Conservation (phyloP, 169 alveolate species). For the Eimeria acervulina region DNA sequence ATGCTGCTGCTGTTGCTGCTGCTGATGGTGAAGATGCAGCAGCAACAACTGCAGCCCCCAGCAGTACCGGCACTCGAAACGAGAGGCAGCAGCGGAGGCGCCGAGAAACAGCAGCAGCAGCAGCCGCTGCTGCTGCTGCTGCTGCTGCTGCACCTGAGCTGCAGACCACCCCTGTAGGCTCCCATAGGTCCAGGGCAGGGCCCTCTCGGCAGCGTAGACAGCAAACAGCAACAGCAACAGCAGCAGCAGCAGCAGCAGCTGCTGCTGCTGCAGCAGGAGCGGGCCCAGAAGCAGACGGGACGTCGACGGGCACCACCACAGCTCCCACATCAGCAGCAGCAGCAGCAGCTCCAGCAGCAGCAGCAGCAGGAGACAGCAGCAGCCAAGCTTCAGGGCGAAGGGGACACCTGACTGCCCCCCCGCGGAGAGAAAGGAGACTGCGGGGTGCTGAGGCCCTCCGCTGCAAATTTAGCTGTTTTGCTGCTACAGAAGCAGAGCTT, state of each 20-base stretch:
- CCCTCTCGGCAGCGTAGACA: slow-evolving; percentile 7
- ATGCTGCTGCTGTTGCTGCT: slow-evolving; percentile 20
- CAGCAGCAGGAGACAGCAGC: slow-evolving; percentile 15
- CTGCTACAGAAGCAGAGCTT: slow-evolving; percentile 45
- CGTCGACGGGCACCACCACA: background rate
- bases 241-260: slow-evolving; percentile 37
- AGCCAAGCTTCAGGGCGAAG: background rate
- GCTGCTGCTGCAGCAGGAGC: background rate
- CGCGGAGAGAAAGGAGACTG: slow-evolving; percentile 20
- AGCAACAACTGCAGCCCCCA: slow-evolving; percentile 12
- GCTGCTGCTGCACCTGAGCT: background rate
- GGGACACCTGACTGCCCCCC: background rate
- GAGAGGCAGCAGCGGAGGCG: slow-evolving; percentile 8
- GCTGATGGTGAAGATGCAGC: background rate
- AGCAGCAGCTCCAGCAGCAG: slow-evolving; percentile 45
- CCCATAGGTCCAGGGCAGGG: background rate
- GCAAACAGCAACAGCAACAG: background rate
- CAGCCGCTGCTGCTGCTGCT: slow-evolving; percentile 3
- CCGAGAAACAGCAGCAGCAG: slow-evolving; percentile 36
- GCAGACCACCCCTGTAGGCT: background rate
- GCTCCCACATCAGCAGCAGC: background rate
- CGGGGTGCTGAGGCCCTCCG: slow-evolving; percentile 55
- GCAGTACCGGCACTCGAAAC: background rate
- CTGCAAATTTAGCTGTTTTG: slow-evolving; percentile 5
- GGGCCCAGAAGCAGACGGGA: background rate